These are phyloP conservation scores for Friedmanniomyces simplex DNA, from an alignment of 495 filamentous ascomycete genomes.

Conservation along the genomic window DNA sequence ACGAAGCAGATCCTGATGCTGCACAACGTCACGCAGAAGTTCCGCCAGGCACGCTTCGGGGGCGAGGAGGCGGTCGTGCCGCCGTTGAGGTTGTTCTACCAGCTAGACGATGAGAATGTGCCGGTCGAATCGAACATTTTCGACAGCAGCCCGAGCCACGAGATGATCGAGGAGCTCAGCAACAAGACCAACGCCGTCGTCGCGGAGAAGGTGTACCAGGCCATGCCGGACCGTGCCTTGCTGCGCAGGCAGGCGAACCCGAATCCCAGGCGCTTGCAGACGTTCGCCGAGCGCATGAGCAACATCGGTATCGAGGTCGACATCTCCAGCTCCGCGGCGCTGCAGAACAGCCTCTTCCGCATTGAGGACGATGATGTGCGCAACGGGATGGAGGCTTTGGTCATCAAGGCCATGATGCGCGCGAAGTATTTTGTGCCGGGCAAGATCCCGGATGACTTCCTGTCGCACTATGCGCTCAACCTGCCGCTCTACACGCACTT, in stretches of 20 bases:
- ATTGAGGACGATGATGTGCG: constrained; percentile 77
- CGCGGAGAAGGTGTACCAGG: constrained; percentile 68
- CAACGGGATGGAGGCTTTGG: constrained; percentile 94
- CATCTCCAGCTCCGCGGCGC: constrained; percentile 71
- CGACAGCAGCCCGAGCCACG: constrained; percentile 76
- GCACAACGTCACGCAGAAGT: constrained; percentile 68
- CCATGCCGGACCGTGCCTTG: constrained; percentile 83
- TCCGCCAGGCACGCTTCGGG: constrained; percentile 75
- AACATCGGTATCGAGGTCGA: constrained; percentile 82
- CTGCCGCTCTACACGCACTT: constrained; percentile 94
- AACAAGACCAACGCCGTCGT: constrained; percentile 85
- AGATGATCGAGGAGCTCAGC: constrained; percentile 87
- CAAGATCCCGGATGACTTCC: constrained; percentile 59
- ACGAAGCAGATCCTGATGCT: constrained; percentile 66
- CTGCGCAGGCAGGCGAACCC: constrained; percentile 78
- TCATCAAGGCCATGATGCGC: constrained; percentile 87
- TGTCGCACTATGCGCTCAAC: constrained; percentile 84
- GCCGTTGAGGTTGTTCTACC: constrained; percentile 76
- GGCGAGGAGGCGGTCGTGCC: constrained; percentile 63
- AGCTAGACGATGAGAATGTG: constrained; percentile 97
- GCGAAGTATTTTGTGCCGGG: constrained; percentile 87
- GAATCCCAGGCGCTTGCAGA: constrained; percentile 76
- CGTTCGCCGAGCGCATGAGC: constrained; percentile 87
- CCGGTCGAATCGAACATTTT: constrained; percentile 95
- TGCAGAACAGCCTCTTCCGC: constrained; percentile 89